These are phyloP conservation scores for Solanum tacnaense DNA, from an alignment of 257 asterid species.

Conservation along the genomic window DNA sequence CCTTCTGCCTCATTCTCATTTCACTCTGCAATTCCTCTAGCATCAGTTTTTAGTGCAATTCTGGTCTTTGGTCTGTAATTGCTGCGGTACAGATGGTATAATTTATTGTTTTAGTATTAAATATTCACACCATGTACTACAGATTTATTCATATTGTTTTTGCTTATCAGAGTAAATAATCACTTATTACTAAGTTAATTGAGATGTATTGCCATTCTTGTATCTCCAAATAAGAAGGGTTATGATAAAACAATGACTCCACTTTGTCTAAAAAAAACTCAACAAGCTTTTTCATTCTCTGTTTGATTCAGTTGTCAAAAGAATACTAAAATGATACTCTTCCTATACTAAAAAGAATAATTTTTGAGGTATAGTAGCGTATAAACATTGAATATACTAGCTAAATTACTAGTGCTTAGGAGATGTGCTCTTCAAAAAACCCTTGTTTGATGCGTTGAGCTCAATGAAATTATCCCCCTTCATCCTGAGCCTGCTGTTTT, in stretches of 20 bases:
- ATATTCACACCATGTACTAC: not conserved
- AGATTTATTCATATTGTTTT: not conserved
- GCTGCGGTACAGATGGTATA: not conserved
- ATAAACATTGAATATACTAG: not conserved
- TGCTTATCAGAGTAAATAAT: not conserved
- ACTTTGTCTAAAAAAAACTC: not conserved
- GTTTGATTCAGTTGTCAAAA: not conserved
- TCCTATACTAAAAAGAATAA: not conserved
- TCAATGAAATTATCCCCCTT: constrained; percentile 16
- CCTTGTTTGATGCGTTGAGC: constrained; percentile 25
- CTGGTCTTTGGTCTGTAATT: constrained; percentile 17
- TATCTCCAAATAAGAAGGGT: not conserved
- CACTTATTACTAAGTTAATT: not conserved
- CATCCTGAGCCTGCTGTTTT: constrained; percentile 45
- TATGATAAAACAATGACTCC: not conserved
- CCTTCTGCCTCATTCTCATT: constrained; percentile 33
- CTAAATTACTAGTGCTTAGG: not conserved
- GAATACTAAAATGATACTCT: not conserved
- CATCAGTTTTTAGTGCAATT: constrained; percentile 12
- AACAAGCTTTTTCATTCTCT: not conserved
- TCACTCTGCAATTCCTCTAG: constrained; percentile 29
- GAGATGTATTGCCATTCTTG: not conserved
- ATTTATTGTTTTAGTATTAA: not conserved
- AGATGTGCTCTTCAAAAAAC: constrained; percentile 48
- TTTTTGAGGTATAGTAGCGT: not conserved